Conservation (phyloP, 106 monocot species). For the Phalaenopsis equestris region DNA sequence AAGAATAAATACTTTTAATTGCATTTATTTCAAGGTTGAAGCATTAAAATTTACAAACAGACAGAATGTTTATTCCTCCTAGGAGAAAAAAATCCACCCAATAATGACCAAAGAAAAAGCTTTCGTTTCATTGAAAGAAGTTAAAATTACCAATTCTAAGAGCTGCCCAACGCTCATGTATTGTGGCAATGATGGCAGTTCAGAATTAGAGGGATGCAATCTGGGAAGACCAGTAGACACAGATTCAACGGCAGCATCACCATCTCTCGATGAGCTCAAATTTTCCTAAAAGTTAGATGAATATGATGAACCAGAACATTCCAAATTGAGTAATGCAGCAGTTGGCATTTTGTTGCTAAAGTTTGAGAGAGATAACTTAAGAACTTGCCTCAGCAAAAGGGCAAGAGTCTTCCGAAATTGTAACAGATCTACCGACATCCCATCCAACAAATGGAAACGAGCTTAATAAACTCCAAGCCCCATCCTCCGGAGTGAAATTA, state of each 20-base stretch:
- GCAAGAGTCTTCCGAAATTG: conserved; percentile 58
- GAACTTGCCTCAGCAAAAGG: conserved; percentile 74
- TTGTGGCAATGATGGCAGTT: conserved; percentile 29
- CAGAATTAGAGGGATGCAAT: conserved; percentile 26
- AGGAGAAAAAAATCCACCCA: too few relatives aligned
- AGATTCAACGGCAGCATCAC: conserved; percentile 36
- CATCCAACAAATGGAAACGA: conserved; percentile 47
- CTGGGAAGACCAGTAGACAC: conserved; percentile 31
- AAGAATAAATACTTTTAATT: too few relatives aligned
- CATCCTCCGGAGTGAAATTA: conserved; percentile 69
- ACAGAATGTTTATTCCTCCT: too few relatives aligned
- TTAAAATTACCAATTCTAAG: conserved; percentile 72
- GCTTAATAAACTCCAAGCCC: conserved; percentile 43
- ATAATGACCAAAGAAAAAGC: too few relatives aligned
- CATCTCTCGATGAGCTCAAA: conserved; percentile 59
- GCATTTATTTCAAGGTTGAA: too few relatives aligned
- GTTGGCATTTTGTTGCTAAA: conserved; percentile 6
- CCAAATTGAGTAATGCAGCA: not conserved
- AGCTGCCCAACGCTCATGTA: conserved; percentile 81
- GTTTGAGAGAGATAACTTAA: not conserved
- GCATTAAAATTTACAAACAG: too few relatives aligned
- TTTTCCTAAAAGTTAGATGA: conserved; percentile 31
- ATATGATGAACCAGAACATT: conserved; percentile 7
- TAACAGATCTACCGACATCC: conserved; percentile 33
- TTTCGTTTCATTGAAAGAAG: not conserved